Evolutionary conservation across 2,329 filamentous ascomycete genomes (phyloP).

Genomic region (Bipolaris sorokiniana): DNA sequence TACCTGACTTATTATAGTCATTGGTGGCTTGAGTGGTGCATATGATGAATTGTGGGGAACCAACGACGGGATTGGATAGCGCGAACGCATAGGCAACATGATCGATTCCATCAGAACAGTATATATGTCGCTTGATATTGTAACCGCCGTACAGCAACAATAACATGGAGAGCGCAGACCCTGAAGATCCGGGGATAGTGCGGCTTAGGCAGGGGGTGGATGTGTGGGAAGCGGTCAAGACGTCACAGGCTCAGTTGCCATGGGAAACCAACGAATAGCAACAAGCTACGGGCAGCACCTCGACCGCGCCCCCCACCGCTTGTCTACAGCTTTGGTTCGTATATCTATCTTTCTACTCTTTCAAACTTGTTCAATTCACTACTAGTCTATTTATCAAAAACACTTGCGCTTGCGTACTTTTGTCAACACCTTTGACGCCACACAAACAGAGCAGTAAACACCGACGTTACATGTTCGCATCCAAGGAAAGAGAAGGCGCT

Average conservation of each 20-base stretch:
- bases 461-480: constrained; percentile 36
- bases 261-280: constrained; percentile 35
- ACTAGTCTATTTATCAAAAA: background rate
- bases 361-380: constrained; percentile 3
- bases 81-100: constrained; percentile 5
- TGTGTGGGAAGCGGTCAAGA: constrained; percentile 26
- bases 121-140: background rate
- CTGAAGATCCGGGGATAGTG: constrained; percentile 17
- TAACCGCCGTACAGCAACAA: background rate
- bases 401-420: background rate
- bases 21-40: background rate
- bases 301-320: constrained; percentile 41
- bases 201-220: constrained; percentile 22
- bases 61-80: constrained; percentile 3
- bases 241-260: constrained; percentile 30
- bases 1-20: background rate
- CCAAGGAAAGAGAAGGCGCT: constrained; percentile 46
- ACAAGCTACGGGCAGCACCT: constrained; percentile 30
- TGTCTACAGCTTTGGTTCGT: constrained; percentile 25
- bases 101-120: background rate
- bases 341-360: constrained; percentile 11
- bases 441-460: constrained; percentile 27
- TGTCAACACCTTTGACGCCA: constrained; percentile 1
- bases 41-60: constrained; percentile 1
- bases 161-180: constrained; percentile 1